Percentiles rank a stretch among this genome's conserved stretches.
phyloP scores from a whole-genome alignment of 768 basidiomycete species.

The Phlebiopsis gigantea region DNA sequence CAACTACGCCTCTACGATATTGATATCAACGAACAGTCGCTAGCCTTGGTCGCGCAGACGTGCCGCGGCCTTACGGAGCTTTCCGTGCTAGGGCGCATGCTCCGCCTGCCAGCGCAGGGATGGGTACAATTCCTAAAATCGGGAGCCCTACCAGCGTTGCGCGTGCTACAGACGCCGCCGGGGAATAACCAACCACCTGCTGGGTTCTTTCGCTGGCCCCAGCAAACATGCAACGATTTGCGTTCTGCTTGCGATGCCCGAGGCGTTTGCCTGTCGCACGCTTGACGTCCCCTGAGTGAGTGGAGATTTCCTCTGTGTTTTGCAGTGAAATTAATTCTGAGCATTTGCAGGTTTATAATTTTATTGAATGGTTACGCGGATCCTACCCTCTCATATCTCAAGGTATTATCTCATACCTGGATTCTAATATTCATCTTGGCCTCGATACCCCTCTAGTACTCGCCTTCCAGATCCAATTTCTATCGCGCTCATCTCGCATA shows the following conservation, averaged over 20 bases:
- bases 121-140: conserved; percentile 38
- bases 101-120: conserved; percentile 32
- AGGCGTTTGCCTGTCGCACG: conserved; percentile 5
- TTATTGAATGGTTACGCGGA: not conserved
- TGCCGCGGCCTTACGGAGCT: conserved; percentile 38
- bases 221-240: conserved; percentile 14
- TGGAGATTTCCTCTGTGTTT: not conserved
- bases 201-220: conserved; percentile 29
- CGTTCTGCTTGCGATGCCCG: conserved; percentile 19
- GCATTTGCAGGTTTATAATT: not conserved
- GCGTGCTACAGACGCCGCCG: conserved; percentile 31
- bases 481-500: not conserved
- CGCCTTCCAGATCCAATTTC: not conserved
- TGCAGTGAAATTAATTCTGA: not conserved
- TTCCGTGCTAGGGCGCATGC: conserved; percentile 34
- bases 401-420: not conserved
- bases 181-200: conserved; percentile 37
- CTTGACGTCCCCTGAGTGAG: not conserved
- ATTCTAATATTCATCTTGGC: not conserved
- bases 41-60: conserved; percentile 28
- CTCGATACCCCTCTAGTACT: too few species aligned
- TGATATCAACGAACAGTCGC: conserved; percentile 31
- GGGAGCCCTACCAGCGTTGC: conserved; percentile 30
- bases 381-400: not conserved
- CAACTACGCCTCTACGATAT: conserved; percentile 39